These are phyloP conservation scores for Austropuccinia psidii DNA, from an alignment of 1,284 basidiomycete species.

Conservation along the genomic window DNA sequence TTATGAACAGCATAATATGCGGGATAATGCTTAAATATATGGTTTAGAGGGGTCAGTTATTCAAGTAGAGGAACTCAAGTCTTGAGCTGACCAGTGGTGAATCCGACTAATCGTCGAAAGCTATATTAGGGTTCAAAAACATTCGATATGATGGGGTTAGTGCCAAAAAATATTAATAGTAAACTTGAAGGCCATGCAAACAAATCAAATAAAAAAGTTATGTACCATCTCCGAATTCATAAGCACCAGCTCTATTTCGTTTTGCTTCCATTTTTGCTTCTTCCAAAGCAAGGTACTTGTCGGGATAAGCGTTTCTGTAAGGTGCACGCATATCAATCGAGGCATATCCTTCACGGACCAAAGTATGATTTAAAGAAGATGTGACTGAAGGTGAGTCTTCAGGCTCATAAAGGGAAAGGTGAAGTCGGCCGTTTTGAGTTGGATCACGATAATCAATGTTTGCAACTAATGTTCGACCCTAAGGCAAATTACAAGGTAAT, in stretches of 20 bases:
- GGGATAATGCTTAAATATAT: too few relatives aligned
- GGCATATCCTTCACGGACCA: constrained; percentile 35
- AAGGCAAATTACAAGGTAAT: neutral
- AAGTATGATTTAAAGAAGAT: constrained; percentile 27
- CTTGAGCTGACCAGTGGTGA: too few relatives aligned
- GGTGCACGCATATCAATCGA: constrained; percentile 25
- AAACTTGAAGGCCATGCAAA: too few relatives aligned
- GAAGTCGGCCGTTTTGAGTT: constrained; percentile 56
- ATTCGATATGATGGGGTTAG: too few relatives aligned
- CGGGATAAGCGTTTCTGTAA: constrained; percentile 27
- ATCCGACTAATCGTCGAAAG: too few relatives aligned
- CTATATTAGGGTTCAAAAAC: too few relatives aligned
- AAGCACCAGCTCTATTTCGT: constrained; percentile 31
- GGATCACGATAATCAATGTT: constrained; percentile 74
- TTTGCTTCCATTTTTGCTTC: constrained; percentile 32
- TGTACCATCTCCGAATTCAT: constrained; percentile 37
- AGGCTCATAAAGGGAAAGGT: constrained; percentile 80
- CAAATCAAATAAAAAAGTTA: too few relatives aligned
- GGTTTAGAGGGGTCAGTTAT: too few relatives aligned
- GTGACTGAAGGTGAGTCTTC: constrained; percentile 58
- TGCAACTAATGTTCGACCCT: constrained; percentile 75
- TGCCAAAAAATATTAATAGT: too few relatives aligned
- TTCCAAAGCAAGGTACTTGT: constrained; percentile 29
- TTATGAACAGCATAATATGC: too few relatives aligned
- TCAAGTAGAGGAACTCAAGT: too few relatives aligned